Base-by-base conservation (phyloP, 345 rosid species). In the Linum tenue region DNA sequence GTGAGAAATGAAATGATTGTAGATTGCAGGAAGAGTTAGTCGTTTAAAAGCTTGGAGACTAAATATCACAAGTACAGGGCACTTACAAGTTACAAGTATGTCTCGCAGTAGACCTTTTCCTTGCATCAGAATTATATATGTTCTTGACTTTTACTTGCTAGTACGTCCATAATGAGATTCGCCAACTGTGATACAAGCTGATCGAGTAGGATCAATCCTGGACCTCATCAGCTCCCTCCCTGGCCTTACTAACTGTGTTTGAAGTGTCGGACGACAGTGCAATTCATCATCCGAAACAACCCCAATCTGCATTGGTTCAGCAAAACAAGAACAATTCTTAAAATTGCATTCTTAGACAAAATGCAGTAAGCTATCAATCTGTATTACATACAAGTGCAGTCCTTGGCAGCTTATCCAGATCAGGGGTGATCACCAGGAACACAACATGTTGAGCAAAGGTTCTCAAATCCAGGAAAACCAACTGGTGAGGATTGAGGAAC, bases 151-250 rank as follows among this genome's bases (percentile, higher is more conserved):
- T 86, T 83, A 41, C 88, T 92, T 10, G 91, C 89, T 72, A 94
- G 89, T 55, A 86, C 76, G 76, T 94, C 92, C 97, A 94, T 85
- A 61, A 90, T 88, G 64, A 94, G 88, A 81, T 80, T 90, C 77
- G 96, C 97, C 62, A 94, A 76, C 82, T 94, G 99, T 6, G 99
- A 86, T 41, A 77, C 86, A 56, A 94, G 90, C 76, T 88, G 96
- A n/a, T n/a, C n/a, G n/a, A 89, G 90, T 85, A 22, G 97, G 96
- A 80, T 90, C 99, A 81, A 88, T 84, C 72, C 88, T 88, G 11
- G 97, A 94, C 59, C 85, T 81, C 99, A 94, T 90, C 60, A 94
- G 80, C 77, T 90, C 99, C 72, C 77, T 90, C 99, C 72, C 97
- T 82, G 17, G 99, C 99, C 66, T 81, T 80, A 77, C 81, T 88